phyloP scores from a whole-genome alignment of 257 asterid species.

The Nicotiana obtusifolia region DNA sequence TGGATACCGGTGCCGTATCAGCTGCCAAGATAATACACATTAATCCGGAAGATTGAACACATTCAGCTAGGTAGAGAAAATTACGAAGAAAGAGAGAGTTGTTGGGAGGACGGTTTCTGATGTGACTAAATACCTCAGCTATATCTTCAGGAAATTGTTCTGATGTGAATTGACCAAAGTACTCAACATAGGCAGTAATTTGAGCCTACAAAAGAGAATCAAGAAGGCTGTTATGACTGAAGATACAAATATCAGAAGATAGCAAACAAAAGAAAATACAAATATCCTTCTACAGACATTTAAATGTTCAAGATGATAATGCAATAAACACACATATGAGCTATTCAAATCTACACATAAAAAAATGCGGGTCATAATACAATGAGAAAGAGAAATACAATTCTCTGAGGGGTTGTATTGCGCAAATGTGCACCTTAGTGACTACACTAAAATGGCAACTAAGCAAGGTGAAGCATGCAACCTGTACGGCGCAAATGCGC shows the following conservation, averaged over 20 bases:
- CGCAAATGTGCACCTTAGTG: not conserved
- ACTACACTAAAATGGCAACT: too few species aligned
- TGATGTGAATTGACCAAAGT: conserved; percentile 92
- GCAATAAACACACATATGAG: not conserved
- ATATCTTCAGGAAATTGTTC: conserved; percentile 95
- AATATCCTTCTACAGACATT: not conserved
- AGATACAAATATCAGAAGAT: not conserved
- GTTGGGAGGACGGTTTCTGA: not conserved
- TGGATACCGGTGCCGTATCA: conserved; percentile 79
- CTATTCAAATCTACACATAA: not conserved
- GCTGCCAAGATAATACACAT: conserved; percentile 45
- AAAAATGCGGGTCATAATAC: not conserved
- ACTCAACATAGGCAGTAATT: conserved; percentile 83
- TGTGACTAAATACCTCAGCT: conserved; percentile 64
- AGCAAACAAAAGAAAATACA: not conserved
- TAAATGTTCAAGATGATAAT: not conserved
- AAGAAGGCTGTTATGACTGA: not conserved
- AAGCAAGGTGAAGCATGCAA: too few species aligned
- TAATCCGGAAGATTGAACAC: not conserved
- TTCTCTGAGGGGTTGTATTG: not conserved
- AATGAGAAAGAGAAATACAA: not conserved
- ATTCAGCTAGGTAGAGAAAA: conserved; percentile 3
- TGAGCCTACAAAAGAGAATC: conserved; percentile 52
- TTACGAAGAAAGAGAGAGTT: not conserved
- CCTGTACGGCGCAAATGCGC: not conserved